Evolutionary conservation across 2,329 filamentous ascomycete species (phyloP), one percentile per base, ranked within the genome.

Genomic region (Ophiostoma novo-ulmi): DNA sequence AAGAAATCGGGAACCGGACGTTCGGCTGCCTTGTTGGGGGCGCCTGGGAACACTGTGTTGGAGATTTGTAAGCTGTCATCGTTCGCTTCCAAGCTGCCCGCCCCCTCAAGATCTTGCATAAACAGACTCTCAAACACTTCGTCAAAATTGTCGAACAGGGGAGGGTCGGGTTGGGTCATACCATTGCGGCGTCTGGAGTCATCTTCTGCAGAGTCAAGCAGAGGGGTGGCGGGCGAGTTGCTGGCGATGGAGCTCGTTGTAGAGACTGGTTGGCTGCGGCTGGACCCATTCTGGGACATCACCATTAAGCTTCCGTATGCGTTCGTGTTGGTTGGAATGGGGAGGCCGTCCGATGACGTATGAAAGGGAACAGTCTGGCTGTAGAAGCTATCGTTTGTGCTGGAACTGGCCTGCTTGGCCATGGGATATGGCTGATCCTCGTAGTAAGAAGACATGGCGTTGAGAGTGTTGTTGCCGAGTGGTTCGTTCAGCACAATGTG

Each of bases 1-100:
- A 91, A 94, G 68, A 92, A 86, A 77, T 96, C 93, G 22, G 93
- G 94, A 81, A 95, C 92, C 0, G 93, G 95, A 71, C 93, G 86
- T 75, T 93, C 90, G 74, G 97, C 44, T 20, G 44, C 86, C 80
- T 94, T 95, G 36, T 93, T 91, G 36, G 89, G 82, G 55, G 83
- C 82, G 73, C 82, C 79, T 74, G 81, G 82, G 74, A 87, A 85
- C 80, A 87, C 85, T 88, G 83, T 76, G 79, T 82, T 79, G 77
- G 77, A 80, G 78, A 83, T 81, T 77, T 81, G 89, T 94, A 88
- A 93, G 90, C 87, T 88, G 78, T 87, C 81, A 80, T 87, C 81
- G 81, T 85, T 70, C 61, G 22, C 26, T n/a, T 69, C 71, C 31
- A n/a, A 31, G 26, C 68, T 66, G 26, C 61, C 67, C 36, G 69